Percentiles rank a stretch among this genome's conserved stretches.
Evolutionary conservation across 2,329 filamentous ascomycete species (phyloP).

Genomic region (Colletotrichum gigasporum): DNA sequence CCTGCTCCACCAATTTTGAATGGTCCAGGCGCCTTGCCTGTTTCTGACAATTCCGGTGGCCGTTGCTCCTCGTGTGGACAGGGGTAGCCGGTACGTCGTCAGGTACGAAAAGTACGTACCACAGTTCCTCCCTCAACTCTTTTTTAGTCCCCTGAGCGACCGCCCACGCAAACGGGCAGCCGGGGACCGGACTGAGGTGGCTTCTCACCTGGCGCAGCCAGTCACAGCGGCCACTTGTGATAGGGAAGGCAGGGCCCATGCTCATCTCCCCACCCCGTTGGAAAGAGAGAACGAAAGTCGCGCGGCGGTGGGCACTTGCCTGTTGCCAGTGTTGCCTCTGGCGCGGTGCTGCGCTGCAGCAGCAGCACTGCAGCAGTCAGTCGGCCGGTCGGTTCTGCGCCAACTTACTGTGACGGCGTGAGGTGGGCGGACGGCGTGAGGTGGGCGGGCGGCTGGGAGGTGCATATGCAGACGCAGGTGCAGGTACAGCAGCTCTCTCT

Average conservation of each 20-base stretch:
- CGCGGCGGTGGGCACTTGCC: conserved; percentile 1
- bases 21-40: conserved; percentile 18
- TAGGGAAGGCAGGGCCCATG: neutral
- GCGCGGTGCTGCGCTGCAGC: no score
- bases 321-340: neutral
- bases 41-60: conserved; percentile 30
- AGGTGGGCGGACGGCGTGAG: neutral
- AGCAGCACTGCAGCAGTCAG: no score
- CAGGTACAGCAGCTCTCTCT: neutral
- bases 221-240: conserved; percentile 4
- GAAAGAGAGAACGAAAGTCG: conserved; percentile 10
- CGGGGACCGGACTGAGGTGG: neutral
- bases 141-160: neutral
- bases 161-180: neutral
- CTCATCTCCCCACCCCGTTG: conserved; percentile 2
- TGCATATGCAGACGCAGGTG: neutral
- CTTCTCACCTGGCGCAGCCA: neutral
- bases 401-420: no score
- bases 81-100: conserved; percentile 20
- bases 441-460: neutral
- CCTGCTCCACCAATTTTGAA: conserved; percentile 26
- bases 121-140: neutral
- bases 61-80: conserved; percentile 17
- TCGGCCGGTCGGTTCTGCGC: no score
- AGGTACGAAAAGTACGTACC: conserved; percentile 19